A percentile compares a stretch with the other conserved stretches of the same genome.
Conservation (phyloP, 352 stramenopile species). For the Pythium volutum region DNA sequence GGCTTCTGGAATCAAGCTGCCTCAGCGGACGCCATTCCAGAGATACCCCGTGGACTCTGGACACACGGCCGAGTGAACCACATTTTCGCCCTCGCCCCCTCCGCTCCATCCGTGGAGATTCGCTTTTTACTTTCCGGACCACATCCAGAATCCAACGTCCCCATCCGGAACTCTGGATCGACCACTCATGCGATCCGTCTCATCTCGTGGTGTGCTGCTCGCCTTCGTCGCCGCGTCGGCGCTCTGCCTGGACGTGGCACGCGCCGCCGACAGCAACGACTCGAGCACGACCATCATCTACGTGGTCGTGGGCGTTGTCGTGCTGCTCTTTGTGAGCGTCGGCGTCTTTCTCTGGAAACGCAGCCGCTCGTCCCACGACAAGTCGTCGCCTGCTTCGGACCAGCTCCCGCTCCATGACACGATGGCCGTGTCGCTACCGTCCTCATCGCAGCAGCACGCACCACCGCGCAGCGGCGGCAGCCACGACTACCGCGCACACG, state of each 20-base stretch:
- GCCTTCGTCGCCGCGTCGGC: neutral
- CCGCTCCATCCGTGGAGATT: no score
- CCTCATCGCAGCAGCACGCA: slow-evolving; percentile 2
- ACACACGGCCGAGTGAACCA: no score
- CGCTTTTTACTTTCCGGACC: no score
- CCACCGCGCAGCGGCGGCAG: no score
- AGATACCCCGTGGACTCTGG: no score
- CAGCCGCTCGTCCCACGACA: slow-evolving; percentile 22
- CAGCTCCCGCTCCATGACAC: slow-evolving; percentile 6
- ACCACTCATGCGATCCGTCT: neutral
- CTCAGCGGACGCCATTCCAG: no score
- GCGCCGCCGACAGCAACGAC: slow-evolving; percentile 16
- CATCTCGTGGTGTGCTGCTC: neutral
- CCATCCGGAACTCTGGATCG: no score
- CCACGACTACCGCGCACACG: slow-evolving; percentile 6
- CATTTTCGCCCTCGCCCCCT: no score
- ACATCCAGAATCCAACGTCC: no score
- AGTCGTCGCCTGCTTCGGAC: neutral
- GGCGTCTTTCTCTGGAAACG: slow-evolving; percentile 54
- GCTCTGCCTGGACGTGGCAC: slow-evolving; percentile 12
- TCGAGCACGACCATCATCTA: slow-evolving; percentile 49
- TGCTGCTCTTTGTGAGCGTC: slow-evolving; percentile 44
- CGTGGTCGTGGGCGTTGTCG: slow-evolving; percentile 51
- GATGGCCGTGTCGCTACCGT: neutral
- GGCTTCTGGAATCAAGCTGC: no score